Base-by-base conservation (phyloP, 176 grass and related monocot species). In the Bothriochloa decipiens region DNA sequence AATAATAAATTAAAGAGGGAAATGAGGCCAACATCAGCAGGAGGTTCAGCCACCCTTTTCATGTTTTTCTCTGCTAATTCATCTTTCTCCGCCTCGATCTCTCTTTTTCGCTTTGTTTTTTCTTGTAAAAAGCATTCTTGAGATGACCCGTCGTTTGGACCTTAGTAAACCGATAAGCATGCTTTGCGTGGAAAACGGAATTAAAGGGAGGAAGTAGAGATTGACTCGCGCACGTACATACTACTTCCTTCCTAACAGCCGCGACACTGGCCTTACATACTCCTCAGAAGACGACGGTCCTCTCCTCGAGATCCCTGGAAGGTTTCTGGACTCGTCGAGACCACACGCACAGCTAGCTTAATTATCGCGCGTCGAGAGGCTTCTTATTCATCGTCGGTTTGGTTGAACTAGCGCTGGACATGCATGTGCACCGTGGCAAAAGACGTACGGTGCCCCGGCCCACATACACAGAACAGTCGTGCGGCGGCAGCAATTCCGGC, bases 41-140 rank as follows among this genome's bases (percentile, higher is more conserved):
- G 25, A 64, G 32, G 77, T 40, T 40, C 42, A 35, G 66, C 25
- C 66, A 27, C 58, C 77, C 68, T 65, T 83, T 83, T 65, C 45
- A 26, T 64, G 14, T 46, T 77, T 69, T 40, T 50, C 6, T 70
- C n/a, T 39, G 14, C 1, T 6, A 7, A 9, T 20, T 7, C 4
- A 28, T 12, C 52, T 72, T 78, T 47, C 32, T 33, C 2, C 5
- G 1, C 16, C 7, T 27, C 10, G 26, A 37, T 86, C 37, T 11
- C 6, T 15, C 35, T 45, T 72, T 10, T 5, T 17, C 15, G 2
- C 11, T 18, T 33, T 25, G 8, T n/a, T 50, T 37, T 7, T 0
- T 15, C 11, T 37, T 15, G 5, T 35, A 14, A 5, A 50, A 50
- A 52, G n/a, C 22, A 11, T 64, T 41, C 11, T 37, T 12, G 47